Conservation (phyloP, 192 early-diverging fungal genomes). For the Coemansia sp. region DNA sequence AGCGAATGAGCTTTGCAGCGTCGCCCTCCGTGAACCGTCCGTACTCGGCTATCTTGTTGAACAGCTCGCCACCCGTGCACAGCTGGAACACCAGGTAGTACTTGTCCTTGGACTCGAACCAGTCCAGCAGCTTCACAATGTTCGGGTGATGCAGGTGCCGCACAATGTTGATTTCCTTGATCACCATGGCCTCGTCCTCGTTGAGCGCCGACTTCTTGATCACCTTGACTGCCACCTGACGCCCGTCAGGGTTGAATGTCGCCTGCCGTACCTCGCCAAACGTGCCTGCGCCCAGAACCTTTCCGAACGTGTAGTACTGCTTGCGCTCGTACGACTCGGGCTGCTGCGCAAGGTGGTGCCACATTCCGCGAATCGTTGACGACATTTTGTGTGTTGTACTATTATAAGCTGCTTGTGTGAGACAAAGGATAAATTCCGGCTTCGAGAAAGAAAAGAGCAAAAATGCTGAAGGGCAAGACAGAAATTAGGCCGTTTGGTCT, state of each 20-base stretch:
- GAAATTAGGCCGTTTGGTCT: too few relatives aligned
- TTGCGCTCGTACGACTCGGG: conserved; percentile 66
- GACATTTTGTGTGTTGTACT: conserved; percentile 22
- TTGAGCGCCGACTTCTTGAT: conserved; percentile 84
- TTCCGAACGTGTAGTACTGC: conserved; percentile 66
- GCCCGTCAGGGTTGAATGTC: conserved; percentile 66
- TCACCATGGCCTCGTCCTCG: conserved; percentile 84
- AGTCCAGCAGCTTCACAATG: conserved; percentile 78
- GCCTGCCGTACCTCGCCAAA: conserved; percentile 76
- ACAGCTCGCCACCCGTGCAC: conserved; percentile 87
- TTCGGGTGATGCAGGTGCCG: conserved; percentile 82
- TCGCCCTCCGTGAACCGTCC: conserved; percentile 84
- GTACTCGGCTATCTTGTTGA: conserved; percentile 75
- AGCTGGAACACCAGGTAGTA: conserved; percentile 78
- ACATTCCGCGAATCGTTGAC: conserved; percentile 51
- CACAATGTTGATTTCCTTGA: conserved; percentile 90
- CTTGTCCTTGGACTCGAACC: conserved; percentile 74
- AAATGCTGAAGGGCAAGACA: too few relatives aligned
- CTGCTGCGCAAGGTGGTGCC: conserved; percentile 52
- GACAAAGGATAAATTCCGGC: too few relatives aligned
- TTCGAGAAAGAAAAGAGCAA: too few relatives aligned
- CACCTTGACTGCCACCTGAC: conserved; percentile 87
- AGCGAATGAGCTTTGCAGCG: conserved; percentile 73
- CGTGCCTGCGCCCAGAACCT: conserved; percentile 67
- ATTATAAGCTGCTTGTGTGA: too few relatives aligned